These are phyloP conservation scores for Spergularia marina DNA, from an alignment of 148 eudicot genomes.

Conservation along the genomic window DNA sequence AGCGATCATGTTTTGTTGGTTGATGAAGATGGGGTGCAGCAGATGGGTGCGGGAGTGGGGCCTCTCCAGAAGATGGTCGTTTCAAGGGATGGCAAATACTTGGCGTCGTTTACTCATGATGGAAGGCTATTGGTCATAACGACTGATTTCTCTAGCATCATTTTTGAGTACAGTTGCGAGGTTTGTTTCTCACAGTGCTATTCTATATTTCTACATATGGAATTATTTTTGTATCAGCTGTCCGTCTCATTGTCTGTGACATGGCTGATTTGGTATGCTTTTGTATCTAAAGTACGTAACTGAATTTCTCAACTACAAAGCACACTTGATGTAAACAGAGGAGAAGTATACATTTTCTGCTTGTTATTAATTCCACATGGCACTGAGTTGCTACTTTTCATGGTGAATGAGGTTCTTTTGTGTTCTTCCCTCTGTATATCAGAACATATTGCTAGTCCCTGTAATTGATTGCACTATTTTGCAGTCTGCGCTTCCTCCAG, in stretches of 20 bases:
- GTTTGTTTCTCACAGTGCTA: slow-evolving; percentile 37
- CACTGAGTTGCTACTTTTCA: not conserved
- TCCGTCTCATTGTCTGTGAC: not conserved
- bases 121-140: slow-evolving; percentile 85
- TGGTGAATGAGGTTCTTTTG: too few species aligned
- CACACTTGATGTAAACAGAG: too few species aligned
- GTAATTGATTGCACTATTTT: not conserved
- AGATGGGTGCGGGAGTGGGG: slow-evolving; percentile 65
- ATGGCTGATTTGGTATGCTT: not conserved
- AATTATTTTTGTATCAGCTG: not conserved
- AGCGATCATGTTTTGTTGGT: slow-evolving; percentile 76
- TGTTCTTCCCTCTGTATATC: too few species aligned
- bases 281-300: not conserved
- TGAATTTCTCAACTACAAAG: too few species aligned
- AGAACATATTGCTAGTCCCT: not conserved
- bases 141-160: slow-evolving; percentile 63
- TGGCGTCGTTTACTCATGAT: slow-evolving; percentile 90
- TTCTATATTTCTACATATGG: not conserved
- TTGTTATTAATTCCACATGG: not conserved
- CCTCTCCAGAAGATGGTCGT: slow-evolving; percentile 91
- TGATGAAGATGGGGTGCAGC: slow-evolving; percentile 88
- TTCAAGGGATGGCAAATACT: slow-evolving; percentile 67
- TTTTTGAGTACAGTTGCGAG: slow-evolving; percentile 85
- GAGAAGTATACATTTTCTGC: too few species aligned
- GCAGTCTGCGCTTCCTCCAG: slow-evolving; percentile 96